Evolutionary conservation across 352 stramenopile species (phyloP).

Genomic region (Phytophthora boehmeriae): DNA sequence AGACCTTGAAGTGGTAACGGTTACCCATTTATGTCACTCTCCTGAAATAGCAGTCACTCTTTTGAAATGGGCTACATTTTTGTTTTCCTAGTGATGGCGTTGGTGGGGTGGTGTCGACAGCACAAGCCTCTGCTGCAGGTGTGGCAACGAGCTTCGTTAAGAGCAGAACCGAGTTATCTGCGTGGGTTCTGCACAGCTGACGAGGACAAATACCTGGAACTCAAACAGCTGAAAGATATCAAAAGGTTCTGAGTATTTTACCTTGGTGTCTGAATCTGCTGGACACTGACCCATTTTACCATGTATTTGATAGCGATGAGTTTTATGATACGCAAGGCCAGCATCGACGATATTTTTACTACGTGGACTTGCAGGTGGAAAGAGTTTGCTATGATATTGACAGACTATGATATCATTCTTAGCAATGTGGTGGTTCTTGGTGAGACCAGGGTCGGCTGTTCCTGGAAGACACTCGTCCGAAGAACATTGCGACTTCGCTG

Average conservation of each 20-base stretch:
- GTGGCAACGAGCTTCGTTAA: slow-evolving; percentile 4
- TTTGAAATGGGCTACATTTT: too few relatives aligned
- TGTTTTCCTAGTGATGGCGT: not conserved
- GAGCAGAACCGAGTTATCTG: not conserved
- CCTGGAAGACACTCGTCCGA: slow-evolving; percentile 78
- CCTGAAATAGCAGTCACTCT: slow-evolving; percentile 1
- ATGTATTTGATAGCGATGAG: slow-evolving; percentile 42
- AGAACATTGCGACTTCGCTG: slow-evolving; percentile 86
- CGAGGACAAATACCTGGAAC: slow-evolving; percentile 79
- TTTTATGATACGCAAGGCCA: slow-evolving; percentile 78
- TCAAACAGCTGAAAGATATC: slow-evolving; percentile 80
- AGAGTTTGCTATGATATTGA: not conserved
- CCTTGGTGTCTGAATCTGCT: not conserved
- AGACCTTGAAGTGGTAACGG: slow-evolving; percentile 23
- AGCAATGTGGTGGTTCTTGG: too few relatives aligned
- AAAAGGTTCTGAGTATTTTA: slow-evolving; percentile 65
- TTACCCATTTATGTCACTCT: slow-evolving; percentile 12
- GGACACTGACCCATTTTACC: not conserved
- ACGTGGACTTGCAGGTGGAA: slow-evolving; percentile 77
- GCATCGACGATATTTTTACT: slow-evolving; percentile 82
- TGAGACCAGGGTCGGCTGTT: slow-evolving; percentile 65
- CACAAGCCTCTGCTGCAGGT: slow-evolving; percentile 15
- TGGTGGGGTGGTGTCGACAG: slow-evolving; percentile 6
- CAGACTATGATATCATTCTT: too few relatives aligned
- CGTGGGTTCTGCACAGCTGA: slow-evolving; percentile 35